Evolutionary conservation across 2,329 filamentous ascomycete species (phyloP).

Genomic region (Alternaria consortialis): DNA sequence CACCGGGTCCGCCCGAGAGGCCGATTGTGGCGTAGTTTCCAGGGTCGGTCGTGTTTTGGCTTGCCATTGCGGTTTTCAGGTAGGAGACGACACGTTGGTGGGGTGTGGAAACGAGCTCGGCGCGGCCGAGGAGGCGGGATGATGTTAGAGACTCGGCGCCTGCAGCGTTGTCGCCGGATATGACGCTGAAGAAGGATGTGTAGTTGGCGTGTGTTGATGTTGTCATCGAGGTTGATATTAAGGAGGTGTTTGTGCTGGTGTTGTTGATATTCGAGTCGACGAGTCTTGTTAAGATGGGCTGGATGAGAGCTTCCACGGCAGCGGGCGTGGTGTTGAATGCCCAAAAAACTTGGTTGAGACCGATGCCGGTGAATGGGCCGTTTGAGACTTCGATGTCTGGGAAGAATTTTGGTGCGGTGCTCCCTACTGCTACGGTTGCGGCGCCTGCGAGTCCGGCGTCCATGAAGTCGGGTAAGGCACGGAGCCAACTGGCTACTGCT

Average conservation of each 20-base stretch:
- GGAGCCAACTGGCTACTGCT: neutral
- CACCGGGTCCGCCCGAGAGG: conserved; percentile 42
- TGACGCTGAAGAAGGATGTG: conserved; percentile 26
- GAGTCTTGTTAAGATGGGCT: conserved; percentile 5
- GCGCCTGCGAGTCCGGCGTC: neutral
- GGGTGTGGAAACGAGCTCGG: conserved; percentile 25
- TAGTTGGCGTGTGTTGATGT: conserved; percentile 10
- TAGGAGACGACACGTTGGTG: conserved; percentile 2
- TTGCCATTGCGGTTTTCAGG: conserved; percentile 21
- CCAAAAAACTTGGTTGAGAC: conserved; percentile 29
- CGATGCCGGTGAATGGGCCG: conserved; percentile 15
- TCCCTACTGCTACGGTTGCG: neutral
- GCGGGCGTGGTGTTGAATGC: conserved; percentile 32
- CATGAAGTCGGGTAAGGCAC: neutral
- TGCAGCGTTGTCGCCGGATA: conserved; percentile 28
- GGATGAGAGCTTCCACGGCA: conserved; percentile 24
- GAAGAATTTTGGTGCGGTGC: neutral
- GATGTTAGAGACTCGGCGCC: conserved; percentile 36
- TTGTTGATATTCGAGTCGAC: neutral
- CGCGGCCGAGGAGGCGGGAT: conserved; percentile 41
- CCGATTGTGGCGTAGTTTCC: conserved; percentile 38
- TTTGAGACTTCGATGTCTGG: neutral
- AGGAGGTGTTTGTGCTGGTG: neutral
- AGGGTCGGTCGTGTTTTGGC: conserved; percentile 24
- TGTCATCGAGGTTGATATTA: neutral